Base-by-base conservation (phyloP, 78 protist species). In the Monocercomonoides exilis region DNA sequence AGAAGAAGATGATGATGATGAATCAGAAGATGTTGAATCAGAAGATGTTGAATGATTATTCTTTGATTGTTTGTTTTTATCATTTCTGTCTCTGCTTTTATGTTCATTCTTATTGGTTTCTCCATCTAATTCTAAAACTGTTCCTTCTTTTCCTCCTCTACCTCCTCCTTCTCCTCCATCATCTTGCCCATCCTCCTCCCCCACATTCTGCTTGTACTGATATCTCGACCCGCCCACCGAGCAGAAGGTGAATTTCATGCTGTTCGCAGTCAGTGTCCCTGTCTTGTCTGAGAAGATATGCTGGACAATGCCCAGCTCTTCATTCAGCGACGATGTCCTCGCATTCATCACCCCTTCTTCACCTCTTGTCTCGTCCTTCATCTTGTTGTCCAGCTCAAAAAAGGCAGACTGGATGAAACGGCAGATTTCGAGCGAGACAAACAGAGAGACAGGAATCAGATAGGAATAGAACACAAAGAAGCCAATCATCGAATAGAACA, bases 281-380 rank as follows among this genome's bases (percentile, higher is more conserved):
- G 92, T 90, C 34, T 85, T 90, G 45, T 85, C 92, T 1, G 87
- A 11, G 77, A 88, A 88, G 0, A 93, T 38, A 46, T 90, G 85
- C 64, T 90, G 85, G 1, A 92, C 41, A 21, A 54, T 21, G 21
- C 70, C 70, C 11, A 54, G 70, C 21, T 54, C 70, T 29, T 54
- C 70, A 11, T 11, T 54, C 70, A 54, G 21, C 21, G 11, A 11
- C 21, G 70, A 54, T 54, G 70, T 29, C 21, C 70, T 11, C 38
- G 21, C 70, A 54, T 29, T 54, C 11, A 21, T 54, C 21, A 11
- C 70, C 21, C 21, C 21, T 54, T 54, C 21, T 21, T 54, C 70
- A 29, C 70, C 70, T 29, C 21, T 21, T 29, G 11, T 21, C 11
- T 11, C 38, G 21, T 54, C 21, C 21, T 54, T 54, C 70, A 54